phyloP scores from a whole-genome alignment of 179 eudicot genomes.

The Sideroxylon spinosum region DNA sequence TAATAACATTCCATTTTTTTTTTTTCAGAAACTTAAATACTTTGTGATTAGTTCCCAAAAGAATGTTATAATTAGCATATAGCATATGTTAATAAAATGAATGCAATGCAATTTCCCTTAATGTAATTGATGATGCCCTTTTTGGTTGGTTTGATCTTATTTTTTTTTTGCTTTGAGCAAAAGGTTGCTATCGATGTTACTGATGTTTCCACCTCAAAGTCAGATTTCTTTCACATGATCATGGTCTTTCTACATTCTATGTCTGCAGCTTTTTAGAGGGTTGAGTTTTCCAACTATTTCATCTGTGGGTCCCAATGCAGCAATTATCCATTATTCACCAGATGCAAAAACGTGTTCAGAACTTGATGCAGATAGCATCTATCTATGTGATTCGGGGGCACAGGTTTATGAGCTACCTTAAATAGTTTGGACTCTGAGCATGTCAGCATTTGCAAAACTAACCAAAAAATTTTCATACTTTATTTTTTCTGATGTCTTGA shows the following conservation, averaged over 20 bases:
- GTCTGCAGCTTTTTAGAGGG: conserved; percentile 77
- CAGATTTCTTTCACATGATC: conserved; percentile 14
- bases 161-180: neutral
- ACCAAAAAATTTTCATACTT: neutral
- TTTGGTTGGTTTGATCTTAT: neutral
- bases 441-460: neutral
- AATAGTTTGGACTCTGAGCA: conserved; percentile 3
- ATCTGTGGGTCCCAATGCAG: conserved; percentile 94
- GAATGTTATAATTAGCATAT: no score
- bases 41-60: no score
- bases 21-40: neutral
- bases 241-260: neutral
- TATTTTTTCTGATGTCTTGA: conserved; percentile 12
- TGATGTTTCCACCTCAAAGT: neutral
- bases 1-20: neutral
- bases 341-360: conserved; percentile 73
- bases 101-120: neutral
- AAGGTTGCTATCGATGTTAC: neutral
- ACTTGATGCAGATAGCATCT: conserved; percentile 77
- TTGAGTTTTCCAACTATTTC: conserved; percentile 97
- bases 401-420: conserved; percentile 51
- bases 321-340: conserved; percentile 81
- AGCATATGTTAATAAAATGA: neutral
- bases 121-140: neutral
- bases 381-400: conserved; percentile 88